These are phyloP conservation scores for Trypanosoma rangeli DNA, from an alignment of 208 protist species.

Conservation along the genomic window DNA sequence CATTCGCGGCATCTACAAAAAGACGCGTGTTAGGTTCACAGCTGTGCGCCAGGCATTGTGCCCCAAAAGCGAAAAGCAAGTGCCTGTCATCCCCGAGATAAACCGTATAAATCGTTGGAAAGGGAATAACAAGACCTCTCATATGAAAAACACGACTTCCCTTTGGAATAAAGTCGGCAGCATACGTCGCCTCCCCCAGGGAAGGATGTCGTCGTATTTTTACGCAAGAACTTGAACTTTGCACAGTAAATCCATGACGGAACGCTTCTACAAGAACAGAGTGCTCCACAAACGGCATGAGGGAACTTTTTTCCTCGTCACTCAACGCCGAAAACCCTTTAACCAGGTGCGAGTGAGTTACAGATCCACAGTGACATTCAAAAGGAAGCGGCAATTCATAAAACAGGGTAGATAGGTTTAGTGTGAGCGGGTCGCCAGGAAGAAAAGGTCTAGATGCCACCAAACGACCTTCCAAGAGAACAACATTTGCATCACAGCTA, in stretches of 20 bases:
- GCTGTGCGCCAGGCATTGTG: constrained; percentile 81
- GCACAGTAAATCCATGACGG: constrained; percentile 34
- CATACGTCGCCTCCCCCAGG: constrained; percentile 72
- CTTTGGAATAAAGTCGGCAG: constrained; percentile 44
- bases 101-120: constrained; percentile 85
- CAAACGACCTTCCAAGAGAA: constrained; percentile 62
- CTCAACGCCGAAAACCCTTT: constrained; percentile 50
- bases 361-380: constrained; percentile 49
- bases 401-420: constrained; percentile 63
- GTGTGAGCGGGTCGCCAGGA: constrained; percentile 60
- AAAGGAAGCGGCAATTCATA: constrained; percentile 44
- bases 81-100: constrained; percentile 79
- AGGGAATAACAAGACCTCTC: constrained; percentile 70
- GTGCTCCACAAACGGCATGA: constrained; percentile 44
- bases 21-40: constrained; percentile 81
- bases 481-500: constrained; percentile 74
- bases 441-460: constrained; percentile 48
- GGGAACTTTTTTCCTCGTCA: constrained; percentile 30
- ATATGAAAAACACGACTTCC: constrained; percentile 69
- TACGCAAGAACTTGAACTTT: constrained; percentile 40
- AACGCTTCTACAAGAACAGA: constrained; percentile 51
- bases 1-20: constrained; percentile 60
- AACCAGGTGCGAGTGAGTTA: constrained; percentile 36
- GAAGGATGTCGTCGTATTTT: constrained; percentile 33
- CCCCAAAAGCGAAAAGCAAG: constrained; percentile 68